Evolutionary conservation across 129 eudicot genomes (phyloP), one percentile per base, ranked within the genome.

Genomic region (Helichrysum umbraculigerum): DNA sequence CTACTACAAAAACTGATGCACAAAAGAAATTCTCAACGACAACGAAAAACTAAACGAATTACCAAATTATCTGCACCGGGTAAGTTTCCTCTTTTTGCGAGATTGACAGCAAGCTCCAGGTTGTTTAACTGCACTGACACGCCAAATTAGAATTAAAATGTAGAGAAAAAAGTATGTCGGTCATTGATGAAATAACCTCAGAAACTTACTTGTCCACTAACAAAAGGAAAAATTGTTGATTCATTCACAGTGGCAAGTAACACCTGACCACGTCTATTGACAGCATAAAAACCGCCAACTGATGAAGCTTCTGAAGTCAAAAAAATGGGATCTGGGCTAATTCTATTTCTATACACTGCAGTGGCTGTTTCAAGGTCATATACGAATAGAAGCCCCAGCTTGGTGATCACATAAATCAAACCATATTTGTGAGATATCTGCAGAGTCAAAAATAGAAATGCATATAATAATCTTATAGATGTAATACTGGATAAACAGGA

Each of bases 51-150:
- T 39, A 21, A 74, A 47, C 3, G 47, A 21, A 62, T 76, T 83
- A 88, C 98, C 97, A 93, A 72, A 83, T 93, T 93, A 80, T 93
- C 97, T n/a, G 98, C 98, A 74, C 98, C 98, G 66, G 98, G 97
- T 65, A 93, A 82, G 71, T 93, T 93, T 78, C 97, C 98, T 74
- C 98, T 82, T 85, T 93, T 93, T 15, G 98, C 98, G 73, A 93
- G 98, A 88, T 84, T 93, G 42, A 93, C 98, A 74, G 98, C 98
- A 85, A 93, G 98, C 83, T 93, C 98, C 81, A 93, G 84, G 82
- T 93, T 93, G 79, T 93, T 93, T 65, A 93, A 81, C 98, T 93
- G 97, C 71, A 76, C 21, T 42, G 20, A 57, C 71, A 83, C 3
- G 25, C 22, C 29, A 33, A 17, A 17, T 42, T 35, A 41, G 47